phyloP scores from a whole-genome alignment of 2,329 filamentous ascomycete genomes.

The Polychaeton citri region DNA sequence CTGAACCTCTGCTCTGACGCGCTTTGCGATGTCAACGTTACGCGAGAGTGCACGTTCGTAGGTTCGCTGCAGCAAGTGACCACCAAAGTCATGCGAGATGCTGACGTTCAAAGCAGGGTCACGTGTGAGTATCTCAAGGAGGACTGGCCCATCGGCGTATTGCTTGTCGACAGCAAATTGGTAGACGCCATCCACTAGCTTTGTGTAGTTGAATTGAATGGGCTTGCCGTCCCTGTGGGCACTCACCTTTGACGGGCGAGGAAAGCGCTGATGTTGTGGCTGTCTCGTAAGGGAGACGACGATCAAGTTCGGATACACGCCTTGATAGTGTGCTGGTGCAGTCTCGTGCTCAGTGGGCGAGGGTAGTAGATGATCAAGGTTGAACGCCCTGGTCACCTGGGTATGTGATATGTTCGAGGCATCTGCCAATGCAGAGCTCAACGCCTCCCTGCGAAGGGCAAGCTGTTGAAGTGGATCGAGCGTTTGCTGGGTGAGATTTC shows the following conservation, averaged over 20 bases:
- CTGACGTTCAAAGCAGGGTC: conserved; percentile 10
- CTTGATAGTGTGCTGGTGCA: conserved; percentile 6
- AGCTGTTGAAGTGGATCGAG: neutral
- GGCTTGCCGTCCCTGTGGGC: neutral
- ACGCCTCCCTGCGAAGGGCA: conserved; percentile 7
- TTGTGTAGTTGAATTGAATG: conserved; percentile 10
- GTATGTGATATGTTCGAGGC: conserved; percentile 3
- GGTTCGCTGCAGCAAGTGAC: neutral
- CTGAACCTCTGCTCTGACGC: neutral
- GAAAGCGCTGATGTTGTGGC: conserved; percentile 3
- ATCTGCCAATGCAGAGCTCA: conserved; percentile 8
- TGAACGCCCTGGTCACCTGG: conserved; percentile 9
- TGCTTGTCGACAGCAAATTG: conserved; percentile 11
- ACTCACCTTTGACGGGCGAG: neutral
- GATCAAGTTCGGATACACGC: conserved; percentile 11
- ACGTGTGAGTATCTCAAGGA: conserved; percentile 10
- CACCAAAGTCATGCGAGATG: conserved; percentile 14
- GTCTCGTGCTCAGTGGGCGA: conserved; percentile 2
- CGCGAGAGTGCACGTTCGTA: neutral
- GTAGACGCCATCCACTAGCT: conserved; percentile 18
- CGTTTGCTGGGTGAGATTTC: neutral
- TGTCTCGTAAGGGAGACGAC: conserved; percentile 11
- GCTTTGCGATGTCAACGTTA: neutral
- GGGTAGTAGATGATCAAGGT: conserved; percentile 17
- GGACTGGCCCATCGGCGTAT: conserved; percentile 14